Base-by-base conservation (phyloP, 1,139 yeast species). In the Suhomyces choctaworum region DNA sequence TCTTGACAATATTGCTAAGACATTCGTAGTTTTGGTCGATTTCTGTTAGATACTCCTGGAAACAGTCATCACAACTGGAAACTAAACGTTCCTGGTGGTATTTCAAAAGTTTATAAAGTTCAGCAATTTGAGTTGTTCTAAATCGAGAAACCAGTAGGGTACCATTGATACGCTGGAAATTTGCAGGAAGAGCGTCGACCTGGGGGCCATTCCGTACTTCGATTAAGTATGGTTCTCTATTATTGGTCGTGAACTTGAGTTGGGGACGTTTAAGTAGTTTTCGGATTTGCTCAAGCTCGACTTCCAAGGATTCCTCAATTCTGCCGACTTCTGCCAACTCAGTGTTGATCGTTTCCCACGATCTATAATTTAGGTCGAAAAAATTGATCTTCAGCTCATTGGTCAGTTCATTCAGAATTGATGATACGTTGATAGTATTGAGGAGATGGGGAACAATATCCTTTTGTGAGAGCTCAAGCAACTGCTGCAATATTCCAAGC, bases 141-240 rank as follows among this genome's bases (percentile, higher is more conserved):
- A 79, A 90, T 39, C 97, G 64, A 2, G 88, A 76, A 3, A 86
- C 80, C 2, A 78, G 60, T 41, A 79, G 78, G 0, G 96, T 87
- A 6, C 84, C 82, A 48, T 77, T 83, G 24, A 84, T 75, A 46
- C 86, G 80, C 8, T 82, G 62, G 95, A 97, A 92, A 39, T 77
- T 78, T 1, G 62, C 47, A 0, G 97, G 97, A 2, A 89, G 60
- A 2, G 62, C 59, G 33, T 73, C 75, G 4, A 75, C 68, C 31
- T 76, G 56, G 31, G 62, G 77, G 1, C 76, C 66, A 44, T 81
- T 80, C 31, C 86, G 62, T 0, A 90, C 80, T 51, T 89, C 96
- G 15, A 92, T 72, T 25, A 89, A 62, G 50, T 82, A 82, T 1
- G 86, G 80, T 25, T 81, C 85, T 37, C 78, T 80, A 32, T 75